A percentile compares a stretch with the other conserved stretches of the same genome.
Evolutionary conservation across 75 land plant genomes (phyloP).

Genomic region (Chamaecyparis obtusa): DNA sequence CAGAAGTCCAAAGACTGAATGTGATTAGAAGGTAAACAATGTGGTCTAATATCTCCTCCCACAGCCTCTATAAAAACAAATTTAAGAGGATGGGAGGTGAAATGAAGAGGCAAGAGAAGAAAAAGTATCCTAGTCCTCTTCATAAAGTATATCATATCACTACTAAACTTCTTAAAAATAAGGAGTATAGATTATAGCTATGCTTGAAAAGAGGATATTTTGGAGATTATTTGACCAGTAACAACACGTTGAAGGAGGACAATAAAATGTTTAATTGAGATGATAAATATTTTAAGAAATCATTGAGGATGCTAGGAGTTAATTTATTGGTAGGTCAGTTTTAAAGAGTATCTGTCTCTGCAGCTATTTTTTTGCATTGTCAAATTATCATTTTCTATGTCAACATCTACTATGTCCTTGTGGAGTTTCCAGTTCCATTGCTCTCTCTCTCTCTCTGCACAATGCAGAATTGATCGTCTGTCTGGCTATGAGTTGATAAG

Average conservation of each 20-base stretch:
- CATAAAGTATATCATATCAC: not conserved
- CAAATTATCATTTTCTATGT: too few relatives aligned
- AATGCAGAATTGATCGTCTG: not conserved
- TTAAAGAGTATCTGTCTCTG: not conserved
- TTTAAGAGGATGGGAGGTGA: not conserved
- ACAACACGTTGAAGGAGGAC: not conserved
- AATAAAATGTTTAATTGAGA: not conserved
- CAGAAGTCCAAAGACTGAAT: too few relatives aligned
- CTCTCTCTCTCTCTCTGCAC: too few relatives aligned
- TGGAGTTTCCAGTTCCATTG: too few relatives aligned
- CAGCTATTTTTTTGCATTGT: not conserved
- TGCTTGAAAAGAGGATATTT: not conserved
- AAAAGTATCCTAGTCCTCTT: not conserved
- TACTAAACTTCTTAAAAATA: too few relatives aligned
- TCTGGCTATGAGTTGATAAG: not conserved
- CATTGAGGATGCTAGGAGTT: too few relatives aligned
- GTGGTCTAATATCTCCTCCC: too few relatives aligned
- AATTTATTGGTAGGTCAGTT: not conserved
- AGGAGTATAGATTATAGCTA: too few relatives aligned
- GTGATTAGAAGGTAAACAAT: too few relatives aligned
- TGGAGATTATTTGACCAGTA: not conserved
- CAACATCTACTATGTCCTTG: too few relatives aligned
- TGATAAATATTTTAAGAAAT: too few relatives aligned
- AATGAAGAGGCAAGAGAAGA: not conserved
- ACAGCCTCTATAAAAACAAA: too few relatives aligned